phyloP scores from a whole-genome alignment of 2,329 filamentous ascomycete species.

The Penicillium digitatum region DNA sequence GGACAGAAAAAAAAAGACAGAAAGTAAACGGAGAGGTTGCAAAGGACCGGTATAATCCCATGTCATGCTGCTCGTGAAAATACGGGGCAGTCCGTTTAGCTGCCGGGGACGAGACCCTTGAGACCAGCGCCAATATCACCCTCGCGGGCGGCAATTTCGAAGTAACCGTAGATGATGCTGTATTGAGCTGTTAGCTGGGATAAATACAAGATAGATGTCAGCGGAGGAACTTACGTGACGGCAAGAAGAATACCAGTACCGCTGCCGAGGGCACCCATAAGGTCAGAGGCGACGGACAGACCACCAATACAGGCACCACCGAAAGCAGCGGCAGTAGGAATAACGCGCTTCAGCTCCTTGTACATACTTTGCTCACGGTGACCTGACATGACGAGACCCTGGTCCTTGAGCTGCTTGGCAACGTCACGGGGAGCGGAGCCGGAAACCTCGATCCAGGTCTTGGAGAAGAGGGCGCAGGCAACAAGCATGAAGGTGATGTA shows the following conservation, averaged over 20 bases:
- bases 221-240: slow-evolving; percentile 73
- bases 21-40: slow-evolving; percentile 22
- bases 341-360: slow-evolving; percentile 99
- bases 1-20: slow-evolving; percentile 20
- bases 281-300: slow-evolving; percentile 89
- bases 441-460: slow-evolving; percentile 99
- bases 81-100: slow-evolving; percentile 31
- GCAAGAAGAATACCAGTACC: slow-evolving; percentile 97
- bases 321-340: slow-evolving; percentile 95
- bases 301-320: slow-evolving; percentile 98
- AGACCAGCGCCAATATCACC: slow-evolving; percentile 78
- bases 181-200: slow-evolving; percentile 29
- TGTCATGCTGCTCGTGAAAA: slow-evolving; percentile 35
- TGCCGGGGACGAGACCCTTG: slow-evolving; percentile 59
- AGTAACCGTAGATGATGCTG: slow-evolving; percentile 98
- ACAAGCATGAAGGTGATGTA: slow-evolving; percentile 98
- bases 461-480: slow-evolving; percentile 97
- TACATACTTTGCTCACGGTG: slow-evolving; percentile 99
- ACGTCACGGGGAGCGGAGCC: slow-evolving; percentile 96
- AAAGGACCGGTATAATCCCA: slow-evolving; percentile 20
- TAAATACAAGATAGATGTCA: background rate
- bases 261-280: slow-evolving; percentile 90
- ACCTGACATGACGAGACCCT: slow-evolving; percentile 98
- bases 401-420: slow-evolving; percentile 99
- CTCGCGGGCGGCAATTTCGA: slow-evolving; percentile 98